Evolutionary conservation across 1,284 basidiomycete genomes (phyloP).

Genomic region (Cystobasidiaceae sp.): DNA sequence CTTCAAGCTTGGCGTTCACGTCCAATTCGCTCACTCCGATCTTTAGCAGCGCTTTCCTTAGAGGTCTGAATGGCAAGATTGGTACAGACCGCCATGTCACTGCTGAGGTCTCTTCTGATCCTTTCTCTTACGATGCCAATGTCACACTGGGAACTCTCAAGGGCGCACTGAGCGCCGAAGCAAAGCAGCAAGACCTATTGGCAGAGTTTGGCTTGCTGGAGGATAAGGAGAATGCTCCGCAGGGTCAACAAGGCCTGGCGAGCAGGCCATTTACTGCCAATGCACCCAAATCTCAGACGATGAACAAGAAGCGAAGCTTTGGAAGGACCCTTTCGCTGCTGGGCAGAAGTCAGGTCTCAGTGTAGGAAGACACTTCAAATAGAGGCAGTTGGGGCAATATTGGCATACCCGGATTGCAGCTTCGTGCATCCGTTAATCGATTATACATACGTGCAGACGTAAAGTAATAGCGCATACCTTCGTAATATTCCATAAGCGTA

Average conservation of each 20-base stretch:
- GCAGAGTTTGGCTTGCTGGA: not conserved
- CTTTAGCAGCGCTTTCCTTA: conserved; percentile 1
- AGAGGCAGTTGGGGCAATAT: too few relatives aligned
- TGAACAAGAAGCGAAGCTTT: conserved; percentile 1
- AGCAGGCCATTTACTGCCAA: not conserved
- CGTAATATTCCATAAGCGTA: too few relatives aligned
- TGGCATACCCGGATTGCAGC: too few relatives aligned
- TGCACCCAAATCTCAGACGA: not conserved
- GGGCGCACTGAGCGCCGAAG: too few relatives aligned
- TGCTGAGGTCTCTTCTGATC: too few relatives aligned
- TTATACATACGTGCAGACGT: too few relatives aligned
- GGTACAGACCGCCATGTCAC: not conserved
- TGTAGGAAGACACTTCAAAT: not conserved
- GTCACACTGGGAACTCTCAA: too few relatives aligned
- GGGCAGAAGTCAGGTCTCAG: not conserved
- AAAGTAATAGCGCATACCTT: too few relatives aligned
- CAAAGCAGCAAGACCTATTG: not conserved
- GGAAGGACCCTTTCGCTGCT: not conserved
- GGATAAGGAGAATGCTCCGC: not conserved
- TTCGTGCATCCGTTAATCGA: too few relatives aligned
- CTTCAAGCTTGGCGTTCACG: conserved; percentile 4
- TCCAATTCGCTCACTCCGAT: not conserved
- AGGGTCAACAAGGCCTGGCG: too few relatives aligned
- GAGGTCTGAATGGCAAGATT: not conserved
- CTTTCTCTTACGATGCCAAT: too few relatives aligned